phyloP scores from a whole-genome alignment of 768 basidiomycete species.

The Lentinula boryana region DNA sequence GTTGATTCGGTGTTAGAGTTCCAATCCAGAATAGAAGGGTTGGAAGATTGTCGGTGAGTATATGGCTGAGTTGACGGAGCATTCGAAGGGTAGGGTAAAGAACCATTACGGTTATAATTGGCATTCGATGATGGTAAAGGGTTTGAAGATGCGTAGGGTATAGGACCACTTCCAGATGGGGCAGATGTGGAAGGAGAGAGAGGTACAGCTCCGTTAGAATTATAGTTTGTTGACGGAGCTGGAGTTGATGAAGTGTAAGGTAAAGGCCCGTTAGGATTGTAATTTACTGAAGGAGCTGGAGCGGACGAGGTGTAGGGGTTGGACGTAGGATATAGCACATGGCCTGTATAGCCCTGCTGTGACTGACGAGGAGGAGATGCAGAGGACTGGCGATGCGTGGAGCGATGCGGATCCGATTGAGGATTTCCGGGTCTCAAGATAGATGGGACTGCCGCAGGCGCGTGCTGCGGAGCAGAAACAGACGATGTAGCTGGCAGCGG shows the following conservation, averaged over 20 bases:
- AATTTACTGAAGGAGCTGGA: background rate
- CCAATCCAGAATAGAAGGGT: background rate
- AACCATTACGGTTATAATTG: background rate
- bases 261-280: background rate
- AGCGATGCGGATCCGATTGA: background rate
- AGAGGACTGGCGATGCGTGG: background rate
- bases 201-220: background rate
- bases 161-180: background rate
- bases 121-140: background rate
- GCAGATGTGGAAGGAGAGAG: background rate
- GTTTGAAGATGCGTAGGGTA: background rate
- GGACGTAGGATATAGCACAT: background rate
- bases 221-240: background rate
- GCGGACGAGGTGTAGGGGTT: background rate
- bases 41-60: background rate
- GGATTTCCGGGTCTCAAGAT: slow-evolving; percentile 8
- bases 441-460: slow-evolving; percentile 1
- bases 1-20: background rate
- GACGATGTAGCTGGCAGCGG: background rate
- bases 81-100: background rate
- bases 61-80: background rate
- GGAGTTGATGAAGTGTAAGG: background rate
- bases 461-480: background rate
- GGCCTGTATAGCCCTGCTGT: background rate
- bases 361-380: slow-evolving; percentile 3